phyloP scores from a whole-genome alignment of 345 rosid genomes.

The Gossypioides kirkii region DNA sequence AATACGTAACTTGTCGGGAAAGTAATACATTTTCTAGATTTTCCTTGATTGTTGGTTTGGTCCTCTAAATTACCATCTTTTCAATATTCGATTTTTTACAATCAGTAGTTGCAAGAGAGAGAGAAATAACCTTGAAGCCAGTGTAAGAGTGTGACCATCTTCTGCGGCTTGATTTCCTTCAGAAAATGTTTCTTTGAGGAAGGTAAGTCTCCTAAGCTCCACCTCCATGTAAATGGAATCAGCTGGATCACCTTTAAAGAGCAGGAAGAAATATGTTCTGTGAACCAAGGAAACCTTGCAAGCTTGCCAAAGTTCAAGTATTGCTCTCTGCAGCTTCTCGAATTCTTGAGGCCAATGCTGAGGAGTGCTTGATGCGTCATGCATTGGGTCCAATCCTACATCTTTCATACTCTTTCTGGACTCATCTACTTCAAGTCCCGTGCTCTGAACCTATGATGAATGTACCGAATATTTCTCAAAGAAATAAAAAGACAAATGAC shows the following conservation, averaged over 20 bases:
- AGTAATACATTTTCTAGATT: neutral
- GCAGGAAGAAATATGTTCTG: constrained; percentile 91
- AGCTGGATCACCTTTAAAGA: constrained; percentile 81
- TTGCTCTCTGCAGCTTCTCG: constrained; percentile 53
- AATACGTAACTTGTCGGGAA: neutral
- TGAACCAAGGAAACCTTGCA: constrained; percentile 82
- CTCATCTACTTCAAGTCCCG: constrained; percentile 23
- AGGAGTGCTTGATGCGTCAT: constrained; percentile 33
- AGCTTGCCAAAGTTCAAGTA: constrained; percentile 80
- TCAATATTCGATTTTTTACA: neutral
- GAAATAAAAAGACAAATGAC: constrained; percentile 2
- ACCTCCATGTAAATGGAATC: constrained; percentile 94
- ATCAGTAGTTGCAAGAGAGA: neutral
- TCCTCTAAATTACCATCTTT: neutral
- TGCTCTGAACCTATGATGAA: constrained; percentile 26
- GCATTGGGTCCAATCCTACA: constrained; percentile 57
- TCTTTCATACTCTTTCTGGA: constrained; percentile 46
- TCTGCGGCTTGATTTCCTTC: constrained; percentile 49
- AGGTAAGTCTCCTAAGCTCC: constrained; percentile 80
- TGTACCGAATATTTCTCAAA: constrained; percentile 10
- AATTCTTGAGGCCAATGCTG: constrained; percentile 62
- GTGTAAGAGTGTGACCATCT: constrained; percentile 53
- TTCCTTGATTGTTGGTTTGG: neutral
- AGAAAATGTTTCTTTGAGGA: constrained; percentile 74
- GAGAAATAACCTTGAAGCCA: constrained; percentile 60